Percentiles rank a stretch among this genome's conserved stretches.
Conservation (phyloP, 2,329 filamentous ascomycete species). For the Sphaerostilbella broomeana region DNA sequence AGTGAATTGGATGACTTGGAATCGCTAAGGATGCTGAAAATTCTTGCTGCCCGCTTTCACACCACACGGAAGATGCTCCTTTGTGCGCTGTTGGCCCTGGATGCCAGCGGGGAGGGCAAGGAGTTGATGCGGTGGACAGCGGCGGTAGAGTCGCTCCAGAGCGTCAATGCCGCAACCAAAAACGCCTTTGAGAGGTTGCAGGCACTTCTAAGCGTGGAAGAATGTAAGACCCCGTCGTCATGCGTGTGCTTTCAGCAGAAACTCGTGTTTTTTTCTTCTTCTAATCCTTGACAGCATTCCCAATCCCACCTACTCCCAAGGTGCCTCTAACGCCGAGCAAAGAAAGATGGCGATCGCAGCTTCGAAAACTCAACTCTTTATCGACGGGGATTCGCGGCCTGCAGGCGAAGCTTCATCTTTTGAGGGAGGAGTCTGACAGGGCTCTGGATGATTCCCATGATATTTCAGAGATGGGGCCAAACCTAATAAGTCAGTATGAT, state of each 20-base stretch:
- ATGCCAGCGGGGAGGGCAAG: slow-evolving; percentile 68
- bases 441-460: slow-evolving; percentile 67
- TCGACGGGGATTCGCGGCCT: slow-evolving; percentile 86
- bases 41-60: slow-evolving; percentile 72
- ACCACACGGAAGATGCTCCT: slow-evolving; percentile 78
- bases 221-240: slow-evolving; percentile 49
- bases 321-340: slow-evolving; percentile 61
- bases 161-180: slow-evolving; percentile 54
- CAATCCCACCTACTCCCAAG: slow-evolving; percentile 50
- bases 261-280: too few relatives aligned
- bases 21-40: slow-evolving; percentile 73
- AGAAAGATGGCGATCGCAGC: slow-evolving; percentile 77
- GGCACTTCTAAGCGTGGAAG: slow-evolving; percentile 68
- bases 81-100: slow-evolving; percentile 81
- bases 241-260: slow-evolving; percentile 9
- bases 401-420: slow-evolving; percentile 87
- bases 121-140: slow-evolving; percentile 75
- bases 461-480: slow-evolving; percentile 68
- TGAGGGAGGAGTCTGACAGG: slow-evolving; percentile 82
- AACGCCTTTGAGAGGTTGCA: slow-evolving; percentile 60
- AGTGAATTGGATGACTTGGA: slow-evolving; percentile 69
- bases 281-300: slow-evolving; percentile 38
- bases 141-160: slow-evolving; percentile 67
- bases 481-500: slow-evolving; percentile 84
- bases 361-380: slow-evolving; percentile 80